A percentile compares a stretch with the other conserved stretches of the same genome.
phyloP scores from a whole-genome alignment of 2,329 filamentous ascomycete species.

The Trichoderma atrobrunneum region DNA sequence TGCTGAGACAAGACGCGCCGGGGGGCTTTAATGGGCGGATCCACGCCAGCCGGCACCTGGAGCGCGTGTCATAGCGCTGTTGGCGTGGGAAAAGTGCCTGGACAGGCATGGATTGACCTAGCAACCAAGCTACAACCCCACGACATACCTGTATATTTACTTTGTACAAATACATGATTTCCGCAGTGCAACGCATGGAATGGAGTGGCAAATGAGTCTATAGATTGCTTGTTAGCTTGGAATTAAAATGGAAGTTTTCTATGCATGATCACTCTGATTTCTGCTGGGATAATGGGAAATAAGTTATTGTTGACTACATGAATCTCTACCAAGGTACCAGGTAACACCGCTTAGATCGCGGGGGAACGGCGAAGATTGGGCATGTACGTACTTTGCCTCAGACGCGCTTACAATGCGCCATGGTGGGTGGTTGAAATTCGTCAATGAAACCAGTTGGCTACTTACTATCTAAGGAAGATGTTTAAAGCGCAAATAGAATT shows the following conservation, averaged over 20 bases:
- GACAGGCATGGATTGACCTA: neutral
- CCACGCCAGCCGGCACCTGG: constrained; percentile 1
- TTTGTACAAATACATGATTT: neutral
- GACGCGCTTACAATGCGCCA: neutral
- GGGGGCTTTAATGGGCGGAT: constrained; percentile 12
- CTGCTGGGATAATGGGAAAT: neutral
- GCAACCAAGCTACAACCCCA: constrained; percentile 5
- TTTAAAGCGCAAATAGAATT: neutral
- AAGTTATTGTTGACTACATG: neutral
- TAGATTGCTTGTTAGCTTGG: neutral
- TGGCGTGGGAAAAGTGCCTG: constrained; percentile 8
- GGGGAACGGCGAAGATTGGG: neutral
- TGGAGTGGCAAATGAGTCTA: neutral
- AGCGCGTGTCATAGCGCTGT: constrained; percentile 15
- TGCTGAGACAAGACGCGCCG: constrained; percentile 11
- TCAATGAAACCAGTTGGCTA: neutral
- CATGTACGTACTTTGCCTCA: neutral
- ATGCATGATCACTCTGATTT: neutral
- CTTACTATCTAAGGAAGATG: neutral
- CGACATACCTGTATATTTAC: neutral
- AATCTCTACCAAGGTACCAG: neutral
- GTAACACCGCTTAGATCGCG: neutral
- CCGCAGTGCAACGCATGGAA: neutral
- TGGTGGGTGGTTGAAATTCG: neutral
- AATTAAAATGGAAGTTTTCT: neutral